Conservation (phyloP, 2,329 filamentous ascomycete genomes). For the Aotearoamyces nothofagi region DNA sequence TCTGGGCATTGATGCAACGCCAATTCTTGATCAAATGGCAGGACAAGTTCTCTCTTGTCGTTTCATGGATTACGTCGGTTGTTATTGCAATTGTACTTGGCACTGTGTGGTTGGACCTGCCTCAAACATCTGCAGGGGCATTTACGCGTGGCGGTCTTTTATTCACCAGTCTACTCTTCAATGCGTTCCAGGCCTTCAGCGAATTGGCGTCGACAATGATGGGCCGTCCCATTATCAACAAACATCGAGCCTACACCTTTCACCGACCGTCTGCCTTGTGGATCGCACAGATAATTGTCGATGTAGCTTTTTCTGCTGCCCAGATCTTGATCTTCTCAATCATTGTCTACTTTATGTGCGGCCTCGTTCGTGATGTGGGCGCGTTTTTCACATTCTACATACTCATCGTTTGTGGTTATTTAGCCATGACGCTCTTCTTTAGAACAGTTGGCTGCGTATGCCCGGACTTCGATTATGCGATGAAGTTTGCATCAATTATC, state of each 20-base stretch:
- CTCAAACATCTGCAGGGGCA: conserved; percentile 49
- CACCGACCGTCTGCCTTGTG: conserved; percentile 53
- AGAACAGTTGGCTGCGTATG: conserved; percentile 59
- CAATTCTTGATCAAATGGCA: conserved; percentile 80
- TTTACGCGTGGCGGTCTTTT: conserved; percentile 47
- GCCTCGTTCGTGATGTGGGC: conserved; percentile 38
- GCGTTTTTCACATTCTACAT: conserved; percentile 59
- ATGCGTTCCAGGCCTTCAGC: conserved; percentile 57
- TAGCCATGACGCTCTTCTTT: conserved; percentile 67
- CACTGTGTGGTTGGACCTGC: conserved; percentile 62
- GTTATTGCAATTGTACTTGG: conserved; percentile 66
- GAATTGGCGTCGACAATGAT: conserved; percentile 65
- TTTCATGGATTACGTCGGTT: conserved; percentile 58
- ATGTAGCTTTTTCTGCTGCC: conserved; percentile 42
- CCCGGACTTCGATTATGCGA: conserved; percentile 72
- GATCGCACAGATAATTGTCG: conserved; percentile 46
- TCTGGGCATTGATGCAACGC: conserved; percentile 71
- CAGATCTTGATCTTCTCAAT: conserved; percentile 51
- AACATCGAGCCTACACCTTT: conserved; percentile 72
- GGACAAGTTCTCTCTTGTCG: conserved; percentile 60
- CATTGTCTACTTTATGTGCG: conserved; percentile 41
- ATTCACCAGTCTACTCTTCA: conserved; percentile 53
- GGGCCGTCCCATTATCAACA: conserved; percentile 64
- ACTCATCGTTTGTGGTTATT: conserved; percentile 50
- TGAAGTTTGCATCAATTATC: conserved; percentile 63